These are phyloP conservation scores for Phytophthora hibernalis DNA, from an alignment of 352 stramenopile species.

Conservation along the genomic window DNA sequence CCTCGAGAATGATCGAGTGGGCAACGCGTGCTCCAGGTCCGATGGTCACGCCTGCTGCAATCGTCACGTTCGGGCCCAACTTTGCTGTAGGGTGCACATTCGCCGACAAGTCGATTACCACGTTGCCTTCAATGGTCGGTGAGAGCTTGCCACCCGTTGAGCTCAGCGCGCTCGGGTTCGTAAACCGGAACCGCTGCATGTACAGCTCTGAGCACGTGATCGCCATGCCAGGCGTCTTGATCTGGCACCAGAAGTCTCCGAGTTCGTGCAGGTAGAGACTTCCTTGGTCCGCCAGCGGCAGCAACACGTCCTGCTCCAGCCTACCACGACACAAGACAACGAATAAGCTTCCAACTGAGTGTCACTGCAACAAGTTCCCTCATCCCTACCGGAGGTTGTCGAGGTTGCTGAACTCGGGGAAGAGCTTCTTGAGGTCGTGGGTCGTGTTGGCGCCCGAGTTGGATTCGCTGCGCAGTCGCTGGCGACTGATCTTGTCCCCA, in stretches of 20 bases:
- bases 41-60: slow-evolving; percentile 86
- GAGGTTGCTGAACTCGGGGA: slow-evolving; percentile 87
- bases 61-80: slow-evolving; percentile 87
- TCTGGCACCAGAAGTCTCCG: slow-evolving; percentile 91
- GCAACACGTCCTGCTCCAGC: slow-evolving; percentile 85
- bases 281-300: slow-evolving; percentile 81
- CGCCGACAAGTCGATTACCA: slow-evolving; percentile 81
- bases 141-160: slow-evolving; percentile 83
- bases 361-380: no score
- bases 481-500: slow-evolving; percentile 83
- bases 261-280: slow-evolving; percentile 83
- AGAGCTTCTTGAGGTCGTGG: slow-evolving; percentile 88
- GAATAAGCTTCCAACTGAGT: slow-evolving; percentile 16
- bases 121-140: slow-evolving; percentile 88
- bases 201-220: slow-evolving; percentile 92
- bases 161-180: slow-evolving; percentile 84
- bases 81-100: slow-evolving; percentile 88
- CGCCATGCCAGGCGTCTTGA: slow-evolving; percentile 91
- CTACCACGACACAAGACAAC: slow-evolving; percentile 35
- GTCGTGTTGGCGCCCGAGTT: slow-evolving; percentile 72
- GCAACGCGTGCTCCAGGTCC: slow-evolving; percentile 81
- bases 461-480: slow-evolving; percentile 80
- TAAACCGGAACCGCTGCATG: slow-evolving; percentile 92
- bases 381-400: slow-evolving; percentile 88
- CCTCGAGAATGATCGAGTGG: slow-evolving; percentile 90